Evolutionary conservation across 1,284 basidiomycete genomes (phyloP), one percentile per base, ranked within the genome.

Genomic region (Ceratobasidium sp.): DNA sequence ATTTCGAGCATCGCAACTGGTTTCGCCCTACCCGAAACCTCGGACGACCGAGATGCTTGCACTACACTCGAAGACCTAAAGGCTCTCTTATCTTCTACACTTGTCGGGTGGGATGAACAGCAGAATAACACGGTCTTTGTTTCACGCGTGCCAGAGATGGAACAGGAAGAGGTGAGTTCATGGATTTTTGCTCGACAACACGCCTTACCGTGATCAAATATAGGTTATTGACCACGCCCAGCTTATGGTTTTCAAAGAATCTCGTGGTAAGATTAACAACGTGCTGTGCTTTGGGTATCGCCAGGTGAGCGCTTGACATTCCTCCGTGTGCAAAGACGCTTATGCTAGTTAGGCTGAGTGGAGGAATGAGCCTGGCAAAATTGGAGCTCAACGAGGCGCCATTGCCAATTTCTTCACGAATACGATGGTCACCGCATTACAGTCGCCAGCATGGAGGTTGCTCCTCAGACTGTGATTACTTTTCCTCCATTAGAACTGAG

Each of bases 401-500:
- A 84, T 92, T 61, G 85, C 83, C 27, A 93, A 90, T 79, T 85
- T 84, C 68, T 90, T 88, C 77, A 84, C 91, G 29, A 96, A 96
- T 79, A 94, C 94, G 0, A 86, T 89, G 39, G 84, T 93, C 49
- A 90, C 90, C 6, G 86, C 86, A 0, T 82, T 96, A 9, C 85
- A 90, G 74, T 85, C 85, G 0, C 83, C 84, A 0, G 88, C 90
- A 76, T 96, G 93, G 94, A 85, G 88, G 64, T 80, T 79, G 1
- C 83, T 95, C 13, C 83, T 93, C 4, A 81, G 86, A 51, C 85
- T 88, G 92, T 91, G 69, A 83, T 76, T 7, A 39, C 27, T 53
- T 37, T 43, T 22, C 24, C 16, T 39, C 19, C 7, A 22, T 22
- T 31, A 69, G 13, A 8, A 11, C 22, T 2, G 8, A 19, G 16